Percentiles rank a stretch among this genome's conserved stretches.
phyloP scores from a whole-genome alignment of 2,329 filamentous ascomycete species.

The Paecilomyces sp. region DNA sequence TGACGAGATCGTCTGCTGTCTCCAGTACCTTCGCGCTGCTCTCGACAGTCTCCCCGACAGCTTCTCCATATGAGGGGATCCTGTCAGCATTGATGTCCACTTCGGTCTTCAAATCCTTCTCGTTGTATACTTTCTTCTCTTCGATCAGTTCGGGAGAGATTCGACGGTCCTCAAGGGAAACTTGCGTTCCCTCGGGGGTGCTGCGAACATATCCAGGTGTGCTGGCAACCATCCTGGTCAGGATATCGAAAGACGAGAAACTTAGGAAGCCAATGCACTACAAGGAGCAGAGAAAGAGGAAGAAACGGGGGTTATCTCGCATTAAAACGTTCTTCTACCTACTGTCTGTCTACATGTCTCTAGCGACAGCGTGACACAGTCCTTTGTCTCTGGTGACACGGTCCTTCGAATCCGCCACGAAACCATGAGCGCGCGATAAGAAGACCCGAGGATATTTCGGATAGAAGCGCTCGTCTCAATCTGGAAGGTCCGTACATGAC shows the following conservation, averaged over 20 bases:
- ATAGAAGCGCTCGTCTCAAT: not conserved
- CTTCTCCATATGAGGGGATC: not conserved
- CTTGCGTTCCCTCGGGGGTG: not conserved
- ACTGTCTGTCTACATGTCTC: not conserved
- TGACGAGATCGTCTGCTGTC: constrained; percentile 21
- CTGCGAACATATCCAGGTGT: not conserved
- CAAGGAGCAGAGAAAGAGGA: not conserved
- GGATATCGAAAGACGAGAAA: not conserved
- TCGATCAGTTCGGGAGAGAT: not conserved
- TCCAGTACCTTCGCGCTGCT: not conserved
- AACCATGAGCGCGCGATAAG: not conserved
- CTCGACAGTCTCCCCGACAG: not conserved
- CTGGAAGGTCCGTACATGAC: not conserved
- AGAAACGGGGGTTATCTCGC: not conserved
- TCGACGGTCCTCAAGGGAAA: not conserved
- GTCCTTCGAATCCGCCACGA: not conserved
- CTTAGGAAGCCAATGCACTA: not conserved
- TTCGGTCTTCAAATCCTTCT: not conserved
- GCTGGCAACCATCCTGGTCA: not conserved
- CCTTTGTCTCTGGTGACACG: not conserved
- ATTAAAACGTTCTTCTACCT: not conserved
- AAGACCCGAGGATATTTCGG: not conserved
- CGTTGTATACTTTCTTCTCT: not conserved
- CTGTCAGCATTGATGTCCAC: not conserved
- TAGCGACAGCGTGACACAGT: no score